Evolutionary conservation across 495 filamentous ascomycete species (phyloP).

Genomic region (Evansstolkia leycettana): DNA sequence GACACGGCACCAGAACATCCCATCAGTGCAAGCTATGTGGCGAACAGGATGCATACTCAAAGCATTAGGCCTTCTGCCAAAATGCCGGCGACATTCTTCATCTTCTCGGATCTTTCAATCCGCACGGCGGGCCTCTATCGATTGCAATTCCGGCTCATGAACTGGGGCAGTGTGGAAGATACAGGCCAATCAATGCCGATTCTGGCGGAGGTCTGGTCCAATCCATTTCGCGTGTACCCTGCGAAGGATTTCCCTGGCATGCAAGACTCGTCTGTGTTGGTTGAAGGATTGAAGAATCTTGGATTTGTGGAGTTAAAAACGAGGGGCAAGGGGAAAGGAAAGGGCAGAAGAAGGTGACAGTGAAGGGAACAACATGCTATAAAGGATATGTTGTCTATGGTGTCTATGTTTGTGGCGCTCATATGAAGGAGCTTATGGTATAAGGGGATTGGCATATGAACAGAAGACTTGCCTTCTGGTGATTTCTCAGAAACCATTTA

Average conservation of each 20-base stretch:
- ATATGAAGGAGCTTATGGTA: too few relatives aligned
- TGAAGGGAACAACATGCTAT: neutral
- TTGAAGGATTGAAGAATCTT: conserved; percentile 28
- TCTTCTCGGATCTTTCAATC: conserved; percentile 88
- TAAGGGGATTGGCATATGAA: too few relatives aligned
- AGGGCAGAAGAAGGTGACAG: conserved; percentile 20
- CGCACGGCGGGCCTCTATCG: conserved; percentile 75
- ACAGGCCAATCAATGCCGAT: conserved; percentile 51
- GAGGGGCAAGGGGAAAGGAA: conserved; percentile 31
- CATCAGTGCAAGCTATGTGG: conserved; percentile 44
- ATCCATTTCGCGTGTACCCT: conserved; percentile 76
- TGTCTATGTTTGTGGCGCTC: too few relatives aligned
- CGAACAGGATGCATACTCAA: neutral
- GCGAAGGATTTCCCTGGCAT: conserved; percentile 98
- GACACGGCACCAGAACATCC: conserved; percentile 50
- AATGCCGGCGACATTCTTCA: conserved; percentile 57
- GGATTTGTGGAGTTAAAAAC: conserved; percentile 36
- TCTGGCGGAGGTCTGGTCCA: conserved; percentile 56
- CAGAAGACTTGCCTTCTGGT: too few relatives aligned
- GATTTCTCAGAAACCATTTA: neutral
- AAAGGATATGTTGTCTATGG: too few relatives aligned
- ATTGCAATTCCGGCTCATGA: conserved; percentile 78
- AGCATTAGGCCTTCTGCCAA: conserved; percentile 2
- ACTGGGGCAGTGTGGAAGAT: conserved; percentile 36
- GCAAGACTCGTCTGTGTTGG: conserved; percentile 40